These are phyloP conservation scores for Aspergillus aculeatus DNA, from an alignment of 2,329 filamentous ascomycete species.

Conservation along the genomic window DNA sequence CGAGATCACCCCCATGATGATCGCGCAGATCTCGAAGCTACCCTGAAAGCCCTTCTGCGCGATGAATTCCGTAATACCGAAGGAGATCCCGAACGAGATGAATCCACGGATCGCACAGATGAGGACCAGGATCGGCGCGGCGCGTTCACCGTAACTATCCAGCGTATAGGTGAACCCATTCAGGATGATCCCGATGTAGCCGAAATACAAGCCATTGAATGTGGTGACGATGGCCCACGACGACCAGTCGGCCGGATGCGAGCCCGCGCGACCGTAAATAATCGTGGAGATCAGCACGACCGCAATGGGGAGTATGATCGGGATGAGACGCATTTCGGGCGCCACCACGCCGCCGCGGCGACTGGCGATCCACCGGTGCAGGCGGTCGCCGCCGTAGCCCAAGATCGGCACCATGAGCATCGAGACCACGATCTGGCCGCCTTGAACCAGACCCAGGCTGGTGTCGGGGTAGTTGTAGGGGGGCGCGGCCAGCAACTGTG, in stretches of 20 bases:
- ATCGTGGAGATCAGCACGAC: slow-evolving; percentile 9
- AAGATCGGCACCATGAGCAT: slow-evolving; percentile 14
- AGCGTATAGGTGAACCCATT: slow-evolving; percentile 9
- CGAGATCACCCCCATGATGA: slow-evolving; percentile 8
- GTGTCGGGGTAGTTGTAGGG: slow-evolving; percentile 9
- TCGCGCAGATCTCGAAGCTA: slow-evolving; percentile 1
- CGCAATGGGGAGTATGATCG: not conserved
- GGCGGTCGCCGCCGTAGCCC: slow-evolving; percentile 11
- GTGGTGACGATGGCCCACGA: slow-evolving; percentile 7
- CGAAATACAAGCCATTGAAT: slow-evolving; percentile 13
- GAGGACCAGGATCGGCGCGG: slow-evolving; percentile 11
- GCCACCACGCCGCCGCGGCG: slow-evolving; percentile 4
- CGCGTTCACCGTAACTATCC: slow-evolving; percentile 10
- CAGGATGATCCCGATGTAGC: slow-evolving; percentile 7
- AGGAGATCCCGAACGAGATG: slow-evolving; percentile 14
- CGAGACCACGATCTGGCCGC: slow-evolving; percentile 11
- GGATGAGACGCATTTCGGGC: slow-evolving; percentile 8
- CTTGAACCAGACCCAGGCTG: slow-evolving; percentile 10
- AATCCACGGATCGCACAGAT: slow-evolving; percentile 10
- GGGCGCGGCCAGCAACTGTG: slow-evolving; percentile 7
- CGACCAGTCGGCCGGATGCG: slow-evolving; percentile 3
- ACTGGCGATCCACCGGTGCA: slow-evolving; percentile 1
- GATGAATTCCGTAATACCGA: slow-evolving; percentile 10
- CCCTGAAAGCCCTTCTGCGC: slow-evolving; percentile 2
- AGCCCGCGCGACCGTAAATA: slow-evolving; percentile 9